Evolutionary conservation across 2,329 filamentous ascomycete species (phyloP), one percentile per base, ranked within the genome.

Genomic region (Aspergillus vadensis): DNA sequence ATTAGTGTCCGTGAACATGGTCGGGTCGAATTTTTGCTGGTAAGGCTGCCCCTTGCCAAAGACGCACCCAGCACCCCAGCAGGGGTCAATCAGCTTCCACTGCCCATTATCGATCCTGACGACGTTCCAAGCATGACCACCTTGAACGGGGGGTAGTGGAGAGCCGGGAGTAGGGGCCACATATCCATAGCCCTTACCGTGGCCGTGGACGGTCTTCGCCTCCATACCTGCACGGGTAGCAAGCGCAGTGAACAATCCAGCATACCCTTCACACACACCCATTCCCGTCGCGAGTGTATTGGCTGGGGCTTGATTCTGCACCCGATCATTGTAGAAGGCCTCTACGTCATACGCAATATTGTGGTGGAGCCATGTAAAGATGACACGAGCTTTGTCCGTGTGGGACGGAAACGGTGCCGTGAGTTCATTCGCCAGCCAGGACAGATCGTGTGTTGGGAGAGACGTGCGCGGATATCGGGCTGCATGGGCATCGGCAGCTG

Each of bases 301-400:
- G 36, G 88, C 85, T 0, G 92, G 89, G 0, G 87, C 89, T 44
- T 86, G 87, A 7, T 84, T 81, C 63, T 87, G 83, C 32, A 96
- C 80, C 50, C 81, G 86, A 38, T 88, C 85, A 59, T 83, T 85
- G 71, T 96, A 96, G 79, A 97, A 96, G 23, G 88, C 85, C 25
- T 86, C 83, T 0, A 87, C 86, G 72, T 98, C 91, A 74, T 98
- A 99, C 50, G 83, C 83, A 60, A 99, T 88, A 69, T 98, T 98
- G 76, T 98, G 88, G 76, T 98, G 94, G 43, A 93, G 87, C 95
- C 95, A 99, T 1, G 91, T 91, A 73, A 98, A 98, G 61, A 99
- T 91, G 2, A 88, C 92, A 27, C 95, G 85, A 2, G 95, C 94
- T 79, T 97, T 97, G 76, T 98, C 94, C 0, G 94, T 97, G 1